These are phyloP conservation scores for Leccinum disarticulatum DNA, from an alignment of 768 basidiomycete genomes.

Conservation along the genomic window DNA sequence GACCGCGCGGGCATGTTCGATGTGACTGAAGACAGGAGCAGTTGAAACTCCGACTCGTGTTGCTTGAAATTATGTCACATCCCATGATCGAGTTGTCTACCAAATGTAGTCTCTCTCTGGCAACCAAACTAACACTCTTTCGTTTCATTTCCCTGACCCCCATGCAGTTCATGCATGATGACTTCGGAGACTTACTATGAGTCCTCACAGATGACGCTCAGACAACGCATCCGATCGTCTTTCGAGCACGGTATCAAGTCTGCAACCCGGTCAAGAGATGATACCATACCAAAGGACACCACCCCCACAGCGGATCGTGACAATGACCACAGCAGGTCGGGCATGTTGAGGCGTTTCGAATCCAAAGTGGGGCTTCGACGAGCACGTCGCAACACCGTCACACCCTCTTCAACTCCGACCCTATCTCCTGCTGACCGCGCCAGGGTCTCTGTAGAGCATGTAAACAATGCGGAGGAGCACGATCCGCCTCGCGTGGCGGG, in stretches of 20 bases:
- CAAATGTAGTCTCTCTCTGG: too few species aligned
- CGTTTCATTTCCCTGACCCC: too few species aligned
- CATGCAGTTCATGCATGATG: too few species aligned
- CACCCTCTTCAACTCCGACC: conserved; percentile 40
- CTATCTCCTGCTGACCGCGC: conserved; percentile 30
- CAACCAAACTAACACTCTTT: too few species aligned
- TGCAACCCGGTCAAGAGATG: conserved; percentile 58
- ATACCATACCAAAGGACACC: conserved; percentile 48
- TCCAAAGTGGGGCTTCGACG: conserved; percentile 54
- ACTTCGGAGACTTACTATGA: conserved; percentile 31
- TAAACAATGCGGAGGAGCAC: conserved; percentile 36
- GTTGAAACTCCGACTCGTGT: conserved; percentile 33
- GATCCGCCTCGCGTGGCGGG: conserved; percentile 50
- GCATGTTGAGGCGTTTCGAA: conserved; percentile 48
- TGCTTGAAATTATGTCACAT: conserved; percentile 1
- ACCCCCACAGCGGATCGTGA: conserved; percentile 30
- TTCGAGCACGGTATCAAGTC: conserved; percentile 66
- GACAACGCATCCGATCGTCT: conserved; percentile 58
- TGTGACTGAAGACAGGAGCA: conserved; percentile 25
- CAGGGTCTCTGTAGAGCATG: conserved; percentile 28
- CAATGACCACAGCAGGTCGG: conserved; percentile 42
- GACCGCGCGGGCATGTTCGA: conserved; percentile 47
- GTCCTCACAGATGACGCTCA: conserved; percentile 53
- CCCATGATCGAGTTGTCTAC: too few species aligned
- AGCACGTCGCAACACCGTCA: conserved; percentile 40